phyloP scores from a whole-genome alignment of 139 green algal genomes.

The Chlorella ohadii region DNA sequence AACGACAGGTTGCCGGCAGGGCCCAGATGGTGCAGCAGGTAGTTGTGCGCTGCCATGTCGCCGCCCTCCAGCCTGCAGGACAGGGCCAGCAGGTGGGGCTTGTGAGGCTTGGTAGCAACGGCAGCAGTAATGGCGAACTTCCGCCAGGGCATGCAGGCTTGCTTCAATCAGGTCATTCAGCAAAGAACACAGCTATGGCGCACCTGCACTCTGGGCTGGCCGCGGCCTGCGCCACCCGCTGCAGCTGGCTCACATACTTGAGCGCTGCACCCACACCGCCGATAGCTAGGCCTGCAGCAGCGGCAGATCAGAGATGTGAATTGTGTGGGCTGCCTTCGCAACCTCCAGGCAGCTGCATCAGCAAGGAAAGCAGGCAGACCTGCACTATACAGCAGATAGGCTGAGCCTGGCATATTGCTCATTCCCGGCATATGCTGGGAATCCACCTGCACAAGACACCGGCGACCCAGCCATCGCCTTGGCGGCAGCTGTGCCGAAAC shows the following conservation, averaged over 20 bases:
- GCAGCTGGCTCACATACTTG: slow-evolving; percentile 12
- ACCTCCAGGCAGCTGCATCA: too few species aligned
- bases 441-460: not conserved
- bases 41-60: slow-evolving; percentile 35
- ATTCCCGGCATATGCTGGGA: too few species aligned
- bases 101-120: too few species aligned
- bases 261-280: slow-evolving; percentile 9
- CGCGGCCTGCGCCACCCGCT: not conserved
- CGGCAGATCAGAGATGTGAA: too few species aligned
- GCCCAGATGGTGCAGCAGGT: slow-evolving; percentile 33
- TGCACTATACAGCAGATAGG: too few species aligned
- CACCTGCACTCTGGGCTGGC: slow-evolving; percentile 22
- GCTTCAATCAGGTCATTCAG: not conserved
- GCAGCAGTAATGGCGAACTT: too few species aligned
- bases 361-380: too few species aligned
- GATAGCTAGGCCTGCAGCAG: slow-evolving; percentile 27
- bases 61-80: not conserved
- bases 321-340: too few species aligned
- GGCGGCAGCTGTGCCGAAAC: too few species aligned
- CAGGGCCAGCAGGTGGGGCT: too few species aligned
- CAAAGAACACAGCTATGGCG: not conserved
- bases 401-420: too few species aligned
- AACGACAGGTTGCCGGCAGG: slow-evolving; percentile 4
- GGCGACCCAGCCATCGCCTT: not conserved
- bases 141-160: not conserved